Percentiles rank a stretch among this genome's conserved stretches.
Conservation (phyloP, 345 rosid genomes). For the Eucalyptus albens region DNA sequence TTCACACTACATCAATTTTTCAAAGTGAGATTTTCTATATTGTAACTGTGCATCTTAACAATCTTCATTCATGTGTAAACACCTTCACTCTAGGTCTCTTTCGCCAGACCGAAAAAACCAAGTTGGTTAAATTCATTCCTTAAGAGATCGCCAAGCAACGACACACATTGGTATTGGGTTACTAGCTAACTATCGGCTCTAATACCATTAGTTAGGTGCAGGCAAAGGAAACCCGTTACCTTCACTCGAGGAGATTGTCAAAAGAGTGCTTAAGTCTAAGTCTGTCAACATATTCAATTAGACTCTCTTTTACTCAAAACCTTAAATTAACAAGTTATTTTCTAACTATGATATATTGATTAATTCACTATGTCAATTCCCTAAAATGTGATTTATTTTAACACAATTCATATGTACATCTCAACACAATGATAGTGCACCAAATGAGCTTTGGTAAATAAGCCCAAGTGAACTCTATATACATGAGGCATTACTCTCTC, state of each 20-base stretch:
- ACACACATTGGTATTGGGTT: neutral
- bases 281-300: no score
- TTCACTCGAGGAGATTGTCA: rapidly evolving
- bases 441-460: no score
- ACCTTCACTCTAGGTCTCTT: neutral
- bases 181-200: neutral
- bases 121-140: neutral
- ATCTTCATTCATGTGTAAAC: neutral
- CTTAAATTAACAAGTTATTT: no score
- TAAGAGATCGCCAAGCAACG: neutral
- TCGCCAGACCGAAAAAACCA: neutral
- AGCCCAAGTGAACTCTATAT: no score
- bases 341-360: neutral
- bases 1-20: neutral
- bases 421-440: neutral
- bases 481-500: no score
- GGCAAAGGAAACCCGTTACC: neutral
- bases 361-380: neutral
- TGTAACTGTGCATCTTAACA: neutral
- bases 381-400: neutral
- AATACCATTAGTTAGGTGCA: neutral
- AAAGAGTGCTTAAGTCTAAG: rapidly evolving
- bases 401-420: neutral
- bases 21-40: neutral
- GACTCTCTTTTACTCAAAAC: no score